Evolutionary conservation across 2,329 filamentous ascomycete genomes (phyloP).

Genomic region (Sphaerulina musiva): DNA sequence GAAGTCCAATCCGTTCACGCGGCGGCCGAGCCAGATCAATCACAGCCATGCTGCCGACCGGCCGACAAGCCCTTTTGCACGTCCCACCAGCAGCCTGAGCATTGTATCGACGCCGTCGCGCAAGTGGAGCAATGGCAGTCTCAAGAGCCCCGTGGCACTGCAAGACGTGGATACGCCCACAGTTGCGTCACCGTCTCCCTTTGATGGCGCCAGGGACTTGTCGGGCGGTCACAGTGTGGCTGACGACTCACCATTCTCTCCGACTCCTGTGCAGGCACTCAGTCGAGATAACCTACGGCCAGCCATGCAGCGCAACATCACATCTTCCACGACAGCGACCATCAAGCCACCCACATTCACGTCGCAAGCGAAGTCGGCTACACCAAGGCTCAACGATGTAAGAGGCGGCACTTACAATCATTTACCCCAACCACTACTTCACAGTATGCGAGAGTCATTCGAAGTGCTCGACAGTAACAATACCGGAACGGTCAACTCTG

Average conservation of each 20-base stretch:
- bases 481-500: slow-evolving; percentile 72
- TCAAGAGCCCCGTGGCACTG: slow-evolving; percentile 6
- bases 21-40: slow-evolving; percentile 33
- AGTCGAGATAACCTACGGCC: slow-evolving; percentile 26
- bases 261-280: slow-evolving; percentile 20
- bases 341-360: slow-evolving; percentile 23
- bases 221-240: slow-evolving; percentile 16
- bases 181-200: slow-evolving; percentile 8
- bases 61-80: slow-evolving; percentile 33
- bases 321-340: slow-evolving; percentile 30
- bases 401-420: slow-evolving; percentile 50
- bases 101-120: slow-evolving; percentile 23
- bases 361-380: slow-evolving; percentile 9
- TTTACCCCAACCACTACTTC: slow-evolving; percentile 73
- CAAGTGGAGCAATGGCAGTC: slow-evolving; percentile 19
- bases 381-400: slow-evolving; percentile 18
- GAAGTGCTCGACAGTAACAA: slow-evolving; percentile 87
- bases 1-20: slow-evolving; percentile 32
- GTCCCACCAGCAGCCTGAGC: slow-evolving; percentile 30
- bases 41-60: slow-evolving; percentile 21
- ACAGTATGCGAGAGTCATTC: slow-evolving; percentile 85
- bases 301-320: slow-evolving; percentile 31
- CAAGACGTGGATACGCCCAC: slow-evolving; percentile 6
- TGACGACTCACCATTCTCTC: slow-evolving; percentile 22
- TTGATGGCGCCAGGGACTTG: slow-evolving; percentile 17